Evolutionary conservation across 805 yeast genomes (phyloP).

Genomic region (Jamesozyma gamospora): DNA sequence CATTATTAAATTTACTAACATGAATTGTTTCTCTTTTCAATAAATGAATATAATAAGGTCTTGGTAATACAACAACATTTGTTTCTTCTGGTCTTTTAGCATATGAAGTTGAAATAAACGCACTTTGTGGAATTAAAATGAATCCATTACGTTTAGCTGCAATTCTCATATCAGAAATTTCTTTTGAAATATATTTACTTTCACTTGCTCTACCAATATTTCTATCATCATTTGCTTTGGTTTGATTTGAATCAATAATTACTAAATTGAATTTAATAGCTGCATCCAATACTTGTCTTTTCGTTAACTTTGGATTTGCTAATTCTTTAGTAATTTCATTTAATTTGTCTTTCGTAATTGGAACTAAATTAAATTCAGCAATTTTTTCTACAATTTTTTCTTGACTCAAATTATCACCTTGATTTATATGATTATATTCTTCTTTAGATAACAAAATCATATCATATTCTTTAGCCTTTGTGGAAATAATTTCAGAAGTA

Average conservation of each 20-base stretch:
- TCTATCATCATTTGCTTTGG: too few relatives aligned
- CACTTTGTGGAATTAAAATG: slow-evolving; percentile 47
- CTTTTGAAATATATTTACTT: too few relatives aligned
- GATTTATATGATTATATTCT: slow-evolving; percentile 1
- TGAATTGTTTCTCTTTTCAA: slow-evolving; percentile 36
- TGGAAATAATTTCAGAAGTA: not conserved
- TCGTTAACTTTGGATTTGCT: slow-evolving; percentile 21
- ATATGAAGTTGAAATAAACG: slow-evolving; percentile 54
- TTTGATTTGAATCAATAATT: slow-evolving; percentile 10
- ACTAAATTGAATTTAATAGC: slow-evolving; percentile 19
- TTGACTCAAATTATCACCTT: slow-evolving; percentile 1
- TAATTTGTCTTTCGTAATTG: slow-evolving; percentile 31
- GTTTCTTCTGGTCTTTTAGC: slow-evolving; percentile 44
- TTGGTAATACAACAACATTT: slow-evolving; percentile 55
- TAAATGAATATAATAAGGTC: slow-evolving; percentile 51
- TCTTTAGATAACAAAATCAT: slow-evolving; percentile 7
- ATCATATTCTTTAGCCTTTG: slow-evolving; percentile 11
- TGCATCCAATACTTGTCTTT: slow-evolving; percentile 13
- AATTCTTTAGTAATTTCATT: slow-evolving; percentile 23
- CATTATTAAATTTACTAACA: slow-evolving; percentile 38
- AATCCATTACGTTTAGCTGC: slow-evolving; percentile 39
- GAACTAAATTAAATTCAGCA: slow-evolving; percentile 10
- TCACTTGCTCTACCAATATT: not conserved
- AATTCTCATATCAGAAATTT: slow-evolving; percentile 25
- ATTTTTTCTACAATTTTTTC: slow-evolving; percentile 12